Base-by-base conservation (phyloP, 2,329 filamentous ascomycete species). In the Didymella pomorum region DNA sequence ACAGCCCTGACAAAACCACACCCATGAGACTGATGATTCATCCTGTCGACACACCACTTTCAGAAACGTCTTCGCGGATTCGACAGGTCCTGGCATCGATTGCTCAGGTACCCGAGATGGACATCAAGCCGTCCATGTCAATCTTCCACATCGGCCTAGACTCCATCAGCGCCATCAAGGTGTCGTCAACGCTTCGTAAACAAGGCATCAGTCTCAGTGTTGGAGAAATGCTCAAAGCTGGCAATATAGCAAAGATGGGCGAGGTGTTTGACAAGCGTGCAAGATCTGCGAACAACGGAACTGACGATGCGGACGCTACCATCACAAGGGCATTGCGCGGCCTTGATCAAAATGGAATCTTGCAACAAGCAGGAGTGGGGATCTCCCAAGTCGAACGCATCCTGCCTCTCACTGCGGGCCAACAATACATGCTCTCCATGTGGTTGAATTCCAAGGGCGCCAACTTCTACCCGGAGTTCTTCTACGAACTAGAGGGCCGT, bases 91-190 rank as follows among this genome's bases (percentile, higher is more conserved):
- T 87, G 10, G 78, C 82, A 9, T 64, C 77, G 28, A 81, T 93
- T 0, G 90, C 92, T 0, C 85, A 84, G 16, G 76, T 89, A 0
- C 79, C 87, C 0, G 76, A 81, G 18, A 71, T 80, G 0, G 80
- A 86, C 1, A 90, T 97, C 50, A 76, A 79, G 2, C 82, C 82
- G 54, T 79, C 82, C 0, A 84, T 87, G 49, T 91, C 84, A 0
- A 84, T 97, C 12, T 96, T 95, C 74, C 88, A 95, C 62, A 82
- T 97, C 1, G 93, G 93, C 0, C 85, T 97, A 1, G 93, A 97
- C 73, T 97, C 93, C 0, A 96, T 97, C 74, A 94, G 89, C 63
- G 89, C 92, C 1, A 95, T 97, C 79, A 96, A 95, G 69, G 87
- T 93, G 3, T 87, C 88, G 9, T 84, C 89, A 0, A 80, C 93